phyloP scores from a whole-genome alignment of 2,329 filamentous ascomycete genomes.

The Lachnellula hyalina region DNA sequence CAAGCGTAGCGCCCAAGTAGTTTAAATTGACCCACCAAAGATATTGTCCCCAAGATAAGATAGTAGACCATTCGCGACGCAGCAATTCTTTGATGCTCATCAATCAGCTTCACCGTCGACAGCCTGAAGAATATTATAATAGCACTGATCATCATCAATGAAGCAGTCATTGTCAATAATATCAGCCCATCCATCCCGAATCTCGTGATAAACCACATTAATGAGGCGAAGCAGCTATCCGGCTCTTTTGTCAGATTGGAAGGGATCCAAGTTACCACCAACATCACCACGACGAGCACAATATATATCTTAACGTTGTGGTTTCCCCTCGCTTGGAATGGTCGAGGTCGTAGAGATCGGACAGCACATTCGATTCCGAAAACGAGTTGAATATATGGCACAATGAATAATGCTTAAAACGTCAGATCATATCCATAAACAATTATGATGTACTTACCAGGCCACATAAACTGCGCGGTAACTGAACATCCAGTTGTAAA shows the following conservation, averaged over 20 bases:
- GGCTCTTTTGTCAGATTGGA: slow-evolving; percentile 50
- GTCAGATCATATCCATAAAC: slow-evolving; percentile 15
- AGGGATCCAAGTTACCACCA: slow-evolving; percentile 53
- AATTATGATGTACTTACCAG: slow-evolving; percentile 41
- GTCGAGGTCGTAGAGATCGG: slow-evolving; percentile 47
- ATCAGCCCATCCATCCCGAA: slow-evolving; percentile 55
- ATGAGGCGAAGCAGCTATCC: slow-evolving; percentile 59
- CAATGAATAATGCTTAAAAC: slow-evolving; percentile 55
- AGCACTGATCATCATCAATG: slow-evolving; percentile 45
- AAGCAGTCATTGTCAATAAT: slow-evolving; percentile 46
- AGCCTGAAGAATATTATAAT: slow-evolving; percentile 53
- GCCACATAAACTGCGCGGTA: slow-evolving; percentile 54
- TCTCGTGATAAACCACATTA: slow-evolving; percentile 61
- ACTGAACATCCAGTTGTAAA: slow-evolving; percentile 47
- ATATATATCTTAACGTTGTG: slow-evolving; percentile 57
- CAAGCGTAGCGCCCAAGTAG: slow-evolving; percentile 2
- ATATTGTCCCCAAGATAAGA: slow-evolving; percentile 47
- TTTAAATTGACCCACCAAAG: slow-evolving; percentile 46
- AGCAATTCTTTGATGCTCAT: slow-evolving; percentile 53
- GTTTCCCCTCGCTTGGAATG: slow-evolving; percentile 54
- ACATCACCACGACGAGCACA: slow-evolving; percentile 43
- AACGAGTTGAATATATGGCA: slow-evolving; percentile 59
- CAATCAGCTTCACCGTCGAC: slow-evolving; percentile 48
- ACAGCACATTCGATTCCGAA: slow-evolving; percentile 58
- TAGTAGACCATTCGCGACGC: slow-evolving; percentile 69